Base-by-base conservation (phyloP, 2,329 filamentous ascomycete species). In the Curvularia eragrostidis region DNA sequence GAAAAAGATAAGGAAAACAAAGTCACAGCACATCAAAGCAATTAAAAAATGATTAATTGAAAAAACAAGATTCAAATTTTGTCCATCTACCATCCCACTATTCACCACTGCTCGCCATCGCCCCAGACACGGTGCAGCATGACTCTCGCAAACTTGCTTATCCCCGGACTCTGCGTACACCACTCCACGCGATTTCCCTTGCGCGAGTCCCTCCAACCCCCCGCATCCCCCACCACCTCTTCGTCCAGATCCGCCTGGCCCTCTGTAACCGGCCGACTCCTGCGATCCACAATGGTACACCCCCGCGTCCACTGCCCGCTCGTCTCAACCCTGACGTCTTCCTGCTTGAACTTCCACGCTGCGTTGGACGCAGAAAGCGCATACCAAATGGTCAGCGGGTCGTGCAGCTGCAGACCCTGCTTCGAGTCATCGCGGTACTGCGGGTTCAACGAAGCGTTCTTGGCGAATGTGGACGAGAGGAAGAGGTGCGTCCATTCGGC, bases 291-390 rank as follows among this genome's bases (percentile, higher is more conserved):
- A 30, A 98, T 84, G 71, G 93, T 93, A 88, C 95, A 93, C 1
- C 95, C 94, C 55, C 91, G 84, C 44, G 93, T 96, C 95, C 95
- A 99, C 80, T 98, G 95, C 1, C 94, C 95, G 2, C 85, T 81
- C 0, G 93, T 96, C 79, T 99, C 95, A 39, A 99, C 82, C 19
- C 95, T 85, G 54, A 99, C 89, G 74, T 99, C 95, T 76, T 96
- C 71, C n/a, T 69, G 63, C 18, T 67, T 70, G 50, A 80, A 72
- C 23, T 72, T 61, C 79, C 79, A 81, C 0, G 49, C 54, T 0
- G 59, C 13, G 21, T 69, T 58, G 1, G 41, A 34, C 1, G 66
- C 13, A 1, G 62, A 62, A 1, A 77, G 50, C 5, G 65, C 68
- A 54, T 78, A 78, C 75, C 76, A 79, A 2, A 79, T 68, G 2